Base-by-base conservation (phyloP, 2,329 filamentous ascomycete genomes). In the Orbilia quercus region DNA sequence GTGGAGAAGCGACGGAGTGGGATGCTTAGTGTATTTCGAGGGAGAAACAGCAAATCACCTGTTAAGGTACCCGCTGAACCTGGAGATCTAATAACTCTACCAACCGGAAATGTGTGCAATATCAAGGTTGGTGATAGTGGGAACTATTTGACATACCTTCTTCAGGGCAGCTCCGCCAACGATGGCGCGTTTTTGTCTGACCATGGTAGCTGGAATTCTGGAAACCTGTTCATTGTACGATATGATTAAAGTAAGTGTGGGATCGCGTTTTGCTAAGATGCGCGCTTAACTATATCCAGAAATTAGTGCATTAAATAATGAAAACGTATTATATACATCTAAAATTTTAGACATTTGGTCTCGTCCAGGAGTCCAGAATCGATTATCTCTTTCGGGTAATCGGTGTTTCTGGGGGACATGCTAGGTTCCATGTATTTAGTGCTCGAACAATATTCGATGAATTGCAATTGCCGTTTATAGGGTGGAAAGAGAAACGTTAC, bases 111-210 rank as follows among this genome's bases (percentile, higher is more conserved):
- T 12, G 23, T 73, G 2, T 50, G 54, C 22, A 53, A 66, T 18
- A 6, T 73, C 12, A 73, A 73, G 25, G 42, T 66, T 34, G 69
- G 69, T 11, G 69, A 66, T 44, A 66, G 54, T 14, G 69, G 69
- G 4, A 60, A 50, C 5, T 66, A 59, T 45, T 20, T 73, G 12
- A 60, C 60, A 1, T 73, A 73, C 23, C 38, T 53, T 31, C 5
- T 45, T 3, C 36, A 44, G n/a, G 53, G 14, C 5, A 42, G 20
- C 4, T n/a, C n/a, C n/a, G n/a, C n/a, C n/a, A n/a, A n/a, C n/a
- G 18, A 42, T 25, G 31, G 23, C 16, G 25, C 28, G 3, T 2
- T 23, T 12, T 22, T 18, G 5, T n/a, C 11, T 1, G 34, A 11
- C 9, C 14, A 9, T 20, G 42, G 42, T 6, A 38, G 42, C 1